Base-by-base conservation (phyloP, 768 basidiomycete genomes). In the Rhizopogon sp. region DNA sequence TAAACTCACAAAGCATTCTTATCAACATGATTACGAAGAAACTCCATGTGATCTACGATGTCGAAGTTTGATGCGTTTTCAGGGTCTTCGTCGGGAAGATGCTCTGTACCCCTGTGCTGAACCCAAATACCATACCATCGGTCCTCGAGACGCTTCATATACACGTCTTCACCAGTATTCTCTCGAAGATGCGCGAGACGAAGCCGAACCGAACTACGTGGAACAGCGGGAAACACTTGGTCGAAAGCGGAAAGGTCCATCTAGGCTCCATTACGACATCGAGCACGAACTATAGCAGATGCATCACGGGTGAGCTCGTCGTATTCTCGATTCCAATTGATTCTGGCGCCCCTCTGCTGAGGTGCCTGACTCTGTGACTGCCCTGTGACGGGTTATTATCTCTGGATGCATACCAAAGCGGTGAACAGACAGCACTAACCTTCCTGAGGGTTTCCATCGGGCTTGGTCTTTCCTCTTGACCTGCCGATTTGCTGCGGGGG, bases 291-390 rank as follows among this genome's bases (percentile, higher is more conserved):
- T 59, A 98, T 85, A 11, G 83, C 87, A 44, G 83, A 85, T 0
- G 87, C 87, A 64, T 98, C 96, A 52, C 88, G 82, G 25, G 88
- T 86, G 39, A 94, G 79, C 56, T 98, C 96, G 53, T 98, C 93
- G 54, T 86, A 92, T 49, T 95, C 90, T 40, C 79, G 70, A 53
- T 81, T 90, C 93, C 93, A 98, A 46, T 83, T 82, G 65, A 93
- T 91, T 53, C 86, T 78, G 46, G 84, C 80, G 16, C 89, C 79
- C 51, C 87, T 65, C 14, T 45, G 61, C n/a, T 49, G 63, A 22
- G 47, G 63, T 61, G 35, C 53, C 58, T 56, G 50, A 3, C 46
- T 33, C 28, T 46, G 40, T 17, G 14, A 31, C 17, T 65, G 51
- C 58, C 49, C 25, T 28, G 20, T 22, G 13, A 50, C 13, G 39